Evolutionary conservation across 2,329 filamentous ascomycete genomes (phyloP).

Genomic region (Ascosphaera apis): DNA sequence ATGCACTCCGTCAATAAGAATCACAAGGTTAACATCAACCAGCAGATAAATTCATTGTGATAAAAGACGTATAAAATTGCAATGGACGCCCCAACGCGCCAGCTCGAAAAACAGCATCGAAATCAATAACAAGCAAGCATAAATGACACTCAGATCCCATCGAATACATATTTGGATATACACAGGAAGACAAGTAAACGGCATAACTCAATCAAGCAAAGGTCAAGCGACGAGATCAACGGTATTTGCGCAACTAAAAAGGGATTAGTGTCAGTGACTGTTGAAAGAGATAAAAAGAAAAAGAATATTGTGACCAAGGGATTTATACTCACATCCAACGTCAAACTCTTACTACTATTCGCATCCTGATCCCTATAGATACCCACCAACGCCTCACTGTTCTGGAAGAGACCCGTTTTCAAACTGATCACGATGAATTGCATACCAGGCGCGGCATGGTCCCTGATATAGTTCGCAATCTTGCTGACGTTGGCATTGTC

Average conservation of each 20-base stretch:
- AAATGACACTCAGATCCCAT: no score
- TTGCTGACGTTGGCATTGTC: constrained; percentile 94
- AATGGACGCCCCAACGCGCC: no score
- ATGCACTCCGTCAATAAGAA: no score
- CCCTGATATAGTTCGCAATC: constrained; percentile 86
- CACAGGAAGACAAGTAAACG: no score
- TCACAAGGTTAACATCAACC: no score
- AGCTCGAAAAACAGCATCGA: no score
- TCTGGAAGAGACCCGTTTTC: constrained; percentile 88
- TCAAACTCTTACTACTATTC: constrained; percentile 78
- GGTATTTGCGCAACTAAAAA: constrained; percentile 7
- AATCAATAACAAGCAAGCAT: no score
- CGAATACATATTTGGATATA: no score
- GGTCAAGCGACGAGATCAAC: no score
- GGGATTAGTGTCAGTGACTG: neutral
- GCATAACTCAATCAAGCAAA: no score
- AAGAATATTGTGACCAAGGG: constrained; percentile 1
- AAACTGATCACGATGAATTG: constrained; percentile 97
- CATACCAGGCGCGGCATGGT: constrained; percentile 90
- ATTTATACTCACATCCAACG: constrained; percentile 67
- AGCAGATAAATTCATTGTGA: no score
- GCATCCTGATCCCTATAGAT: constrained; percentile 88
- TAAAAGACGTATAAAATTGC: no score
- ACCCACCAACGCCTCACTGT: constrained; percentile 84
- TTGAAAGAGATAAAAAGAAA: neutral